Evolutionary conservation across 2,329 filamentous ascomycete genomes (phyloP), one percentile per base, ranked within the genome.

Genomic region (Xylaria sp.): DNA sequence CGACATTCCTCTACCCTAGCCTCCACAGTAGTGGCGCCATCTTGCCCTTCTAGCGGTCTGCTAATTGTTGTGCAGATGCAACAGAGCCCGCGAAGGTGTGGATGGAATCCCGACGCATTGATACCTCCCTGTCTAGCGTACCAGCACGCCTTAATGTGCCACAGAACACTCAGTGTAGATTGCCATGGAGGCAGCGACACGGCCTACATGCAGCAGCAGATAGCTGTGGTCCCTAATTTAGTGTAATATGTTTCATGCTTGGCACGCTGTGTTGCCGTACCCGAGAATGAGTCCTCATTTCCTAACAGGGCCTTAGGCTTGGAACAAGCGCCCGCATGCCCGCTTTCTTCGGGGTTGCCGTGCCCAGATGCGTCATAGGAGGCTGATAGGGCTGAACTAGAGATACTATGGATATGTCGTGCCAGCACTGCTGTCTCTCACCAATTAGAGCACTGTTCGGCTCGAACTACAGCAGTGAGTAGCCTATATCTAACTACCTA

Each of bases 381-480:
- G 55, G 64, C 53, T 58, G 55, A 65, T 67, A 67, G 64, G 64
- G 64, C 64, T 67, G 64, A 67, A 58, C 55, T 64, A 44, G 60
- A 54, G 57, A 60, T n/a, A n/a, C n/a, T n/a, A n/a, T n/a, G n/a
- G n/a, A n/a, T n/a, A 60, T 46, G 52, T 31, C 15, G 46, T 54
- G 51, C 46, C 31, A 54, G 49, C n/a, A n/a, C n/a, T 61, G 29
- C 33, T 23, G 49, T 37, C 33, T 59, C 44, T 44, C 52, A 40
- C 54, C 56, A 52, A 62, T 53, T 13, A 53, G 47, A 37, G 31
- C 9, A n/a, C 47, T 19, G 3, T 17, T 5, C 13, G 48, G 3
- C 3, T 5, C 19, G 35, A 17, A 23, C 41, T 29, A 46, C 21
- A 44, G 10, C 13, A 25, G 11, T n/a, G n/a, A n/a, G n/a, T n/a